Evolutionary conservation across 495 filamentous ascomycete genomes (phyloP), one percentile per base, ranked within the genome.

Genomic region (Annulohypoxylon stygium): DNA sequence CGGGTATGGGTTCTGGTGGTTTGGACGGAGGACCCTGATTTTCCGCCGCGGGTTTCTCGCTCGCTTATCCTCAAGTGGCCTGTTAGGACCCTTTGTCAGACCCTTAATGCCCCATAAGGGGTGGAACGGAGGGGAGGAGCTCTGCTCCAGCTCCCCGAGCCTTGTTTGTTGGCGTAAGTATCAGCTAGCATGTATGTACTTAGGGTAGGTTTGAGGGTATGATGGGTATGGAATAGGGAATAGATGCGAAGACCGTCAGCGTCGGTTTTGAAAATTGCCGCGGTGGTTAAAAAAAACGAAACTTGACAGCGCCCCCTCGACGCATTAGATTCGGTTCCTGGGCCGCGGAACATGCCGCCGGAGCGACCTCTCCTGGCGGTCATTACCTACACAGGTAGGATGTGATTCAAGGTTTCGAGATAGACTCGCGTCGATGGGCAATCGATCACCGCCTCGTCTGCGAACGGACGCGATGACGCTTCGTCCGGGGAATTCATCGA

Each of bases 381-480:
- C 50, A 16, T 33, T 54, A n/a, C 50, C 25, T 54, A 47, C 43
- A 47, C 43, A n/a, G 50, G 50, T 54, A 30, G 50, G 12, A 54
- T 30, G 23, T 16, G 25, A n/a, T 25, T 33, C 12, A 33, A n/a
- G 25, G 25, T 30, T 33, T 33, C 25, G 50, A 54, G 43, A 20
- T 47, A 18, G 12, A 20, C n/a, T 20, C 16, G n/a, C n/a, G 43
- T 47, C 43, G 43, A 47, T 47, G 43, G 4, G 12, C n/a, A 14
- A 2, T 18, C 41, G 41, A n/a, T 45, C 5, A n/a, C 41, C 14
- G 12, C 9, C 4, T 45, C 43, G 43, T 47, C 8, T 47, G 43
- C 43, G 43, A 47, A 47, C 43, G 16, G 43, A 47, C 43, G 43
- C 18, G 43, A 47, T 47, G 43, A 47, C 18, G 43, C 43, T 20